Percentiles rank a stretch among this genome's conserved stretches.
phyloP scores from a whole-genome alignment of 768 basidiomycete species.

The Tylopilus sp. region DNA sequence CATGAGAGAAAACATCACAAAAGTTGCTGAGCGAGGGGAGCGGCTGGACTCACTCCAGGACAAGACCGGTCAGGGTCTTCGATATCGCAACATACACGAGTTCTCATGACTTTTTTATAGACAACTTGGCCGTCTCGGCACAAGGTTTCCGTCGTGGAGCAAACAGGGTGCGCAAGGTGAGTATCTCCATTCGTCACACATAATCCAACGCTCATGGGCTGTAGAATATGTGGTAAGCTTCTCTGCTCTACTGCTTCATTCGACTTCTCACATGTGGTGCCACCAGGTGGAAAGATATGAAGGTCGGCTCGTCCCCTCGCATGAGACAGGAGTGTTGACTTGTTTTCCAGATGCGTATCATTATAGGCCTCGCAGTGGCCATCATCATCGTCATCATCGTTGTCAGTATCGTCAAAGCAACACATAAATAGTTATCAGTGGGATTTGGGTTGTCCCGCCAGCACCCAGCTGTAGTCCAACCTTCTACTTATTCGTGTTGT shows the following conservation, averaged over 20 bases:
- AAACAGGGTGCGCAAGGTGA: constrained; percentile 93
- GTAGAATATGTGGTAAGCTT: constrained; percentile 87
- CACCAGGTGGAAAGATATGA: constrained; percentile 95
- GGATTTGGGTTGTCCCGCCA: not conserved
- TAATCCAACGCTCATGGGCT: constrained; percentile 8
- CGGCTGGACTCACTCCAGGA: constrained; percentile 91
- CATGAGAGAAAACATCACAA: constrained; percentile 97
- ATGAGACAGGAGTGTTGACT: constrained; percentile 7
- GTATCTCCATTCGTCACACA: not conserved
- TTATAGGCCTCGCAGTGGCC: constrained; percentile 86
- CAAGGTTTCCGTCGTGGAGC: constrained; percentile 98
- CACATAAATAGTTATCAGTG: constrained; percentile 42
- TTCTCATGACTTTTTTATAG: constrained; percentile 37
- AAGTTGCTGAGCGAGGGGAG: constrained; percentile 94
- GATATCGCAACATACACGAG: not conserved
- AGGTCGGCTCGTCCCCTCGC: constrained; percentile 46
- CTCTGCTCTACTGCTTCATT: not conserved
- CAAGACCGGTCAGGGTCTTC: constrained; percentile 82
- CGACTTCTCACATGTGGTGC: constrained; percentile 7
- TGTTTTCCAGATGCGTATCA: constrained; percentile 81
- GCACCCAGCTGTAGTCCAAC: constrained; percentile 2
- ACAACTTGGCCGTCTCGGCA: constrained; percentile 96
- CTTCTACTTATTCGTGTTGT: constrained; percentile 25
- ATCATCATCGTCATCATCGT: constrained; percentile 95
- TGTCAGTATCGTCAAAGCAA: constrained; percentile 90